Base-by-base conservation (phyloP, 1,139 yeast species). In the Candida smagusa region DNA sequence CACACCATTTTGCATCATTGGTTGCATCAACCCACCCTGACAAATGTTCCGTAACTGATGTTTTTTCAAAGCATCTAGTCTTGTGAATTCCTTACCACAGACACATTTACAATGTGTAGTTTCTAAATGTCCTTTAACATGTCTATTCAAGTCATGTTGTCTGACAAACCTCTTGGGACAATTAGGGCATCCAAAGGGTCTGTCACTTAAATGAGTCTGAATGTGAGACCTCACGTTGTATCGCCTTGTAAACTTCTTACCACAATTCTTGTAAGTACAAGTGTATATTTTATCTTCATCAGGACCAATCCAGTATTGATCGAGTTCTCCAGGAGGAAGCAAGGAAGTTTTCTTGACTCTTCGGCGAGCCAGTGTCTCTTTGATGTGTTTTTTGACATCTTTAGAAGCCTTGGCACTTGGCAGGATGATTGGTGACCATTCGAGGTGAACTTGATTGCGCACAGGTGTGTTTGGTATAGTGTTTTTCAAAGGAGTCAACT, bases 191-290 rank as follows among this genome's bases (percentile, higher is more conserved):
- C 69, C 70, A 61, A 81, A 84, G 1, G 99, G 99, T 40, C 97
- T 70, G 59, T 94, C 98, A 58, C 94, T 83, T 37, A 94, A 66
- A 68, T 94, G 99, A 0, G 98, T 94, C 58, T 94, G 98, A 40
- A 94, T 90, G 58, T 94, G 99, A 0, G 97, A 88, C 44, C 97
- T 73, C n/a, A 88, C 89, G 56, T 94, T 94, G 63, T 94, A 94
- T 35, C 96, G 72, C 54, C 98, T 73, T 7, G 90, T 81, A 62
- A 94, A 92, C 40, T 76, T 68, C 60, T 94, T 89, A 12, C 87
- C 85, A 63, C 99, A 94, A 38, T 77, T 74, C 21, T 85, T 79
- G 59, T 73, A 92, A 41, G 77, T 72, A 60, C 99, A 94, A 28
- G 81, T 74, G 61, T 77, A 94, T 23, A 61, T 61, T 45, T 79